A percentile compares a stretch with the other conserved stretches of the same genome.
These are phyloP conservation scores for Passiflora organensis DNA, from an alignment of 345 rosid species.

Conservation along the genomic window DNA sequence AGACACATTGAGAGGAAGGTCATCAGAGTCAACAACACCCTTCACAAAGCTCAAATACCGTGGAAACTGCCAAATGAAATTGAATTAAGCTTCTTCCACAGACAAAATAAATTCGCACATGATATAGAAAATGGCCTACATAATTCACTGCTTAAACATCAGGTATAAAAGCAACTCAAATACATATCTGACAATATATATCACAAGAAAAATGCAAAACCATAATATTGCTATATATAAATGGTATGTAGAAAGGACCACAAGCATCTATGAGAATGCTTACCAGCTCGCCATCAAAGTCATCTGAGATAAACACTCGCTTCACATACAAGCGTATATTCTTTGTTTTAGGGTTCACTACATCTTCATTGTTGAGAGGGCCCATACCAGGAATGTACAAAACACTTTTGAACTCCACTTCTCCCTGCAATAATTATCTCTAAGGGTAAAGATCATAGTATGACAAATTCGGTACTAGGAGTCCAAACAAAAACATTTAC, in stretches of 20 bases:
- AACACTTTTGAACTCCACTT: conserved; percentile 96
- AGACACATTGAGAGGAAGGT: conserved; percentile 97
- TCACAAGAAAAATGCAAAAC: neutral
- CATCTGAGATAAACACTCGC: conserved; percentile 98
- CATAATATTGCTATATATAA: neutral
- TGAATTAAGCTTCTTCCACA: no score
- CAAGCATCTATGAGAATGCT: conserved; percentile 18
- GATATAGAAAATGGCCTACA: neutral
- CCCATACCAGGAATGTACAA: conserved; percentile 95
- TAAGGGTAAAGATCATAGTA: conserved; percentile 4
- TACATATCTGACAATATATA: neutral
- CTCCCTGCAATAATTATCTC: conserved; percentile 53
- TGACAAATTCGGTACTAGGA: conserved; percentile 1
- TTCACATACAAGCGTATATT: conserved; percentile 85
- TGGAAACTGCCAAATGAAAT: conserved; percentile 58
- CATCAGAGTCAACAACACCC: conserved; percentile 94
- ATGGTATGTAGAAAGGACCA: neutral
- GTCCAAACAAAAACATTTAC: neutral
- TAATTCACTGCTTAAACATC: neutral
- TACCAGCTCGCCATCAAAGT: conserved; percentile 99
- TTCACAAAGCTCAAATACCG: conserved; percentile 94
- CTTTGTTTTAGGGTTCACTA: conserved; percentile 81
- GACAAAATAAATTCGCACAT: neutral
- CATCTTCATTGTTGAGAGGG: conserved; percentile 90
- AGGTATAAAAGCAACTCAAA: neutral